phyloP scores from a whole-genome alignment of 768 basidiomycete genomes.

The Phaeolepiota aurea region DNA sequence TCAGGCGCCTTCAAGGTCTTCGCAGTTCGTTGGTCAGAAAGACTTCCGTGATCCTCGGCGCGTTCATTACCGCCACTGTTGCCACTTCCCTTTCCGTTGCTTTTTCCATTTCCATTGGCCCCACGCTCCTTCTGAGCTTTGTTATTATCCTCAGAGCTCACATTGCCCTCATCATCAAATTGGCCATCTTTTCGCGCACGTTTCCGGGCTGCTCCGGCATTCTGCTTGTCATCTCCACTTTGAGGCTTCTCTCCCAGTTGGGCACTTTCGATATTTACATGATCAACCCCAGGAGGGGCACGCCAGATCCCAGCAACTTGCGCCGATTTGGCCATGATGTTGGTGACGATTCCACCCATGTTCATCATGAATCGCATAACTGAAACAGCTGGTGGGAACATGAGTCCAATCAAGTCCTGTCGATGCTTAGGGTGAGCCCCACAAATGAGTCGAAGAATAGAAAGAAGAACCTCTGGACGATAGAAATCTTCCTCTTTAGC shows the following conservation, averaged over 20 bases:
- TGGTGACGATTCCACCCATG: slow-evolving; percentile 9
- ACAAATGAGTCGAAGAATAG: too few species aligned
- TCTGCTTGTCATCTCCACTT: background rate
- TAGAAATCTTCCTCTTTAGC: slow-evolving; percentile 36
- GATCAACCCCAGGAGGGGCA: slow-evolving; percentile 3
- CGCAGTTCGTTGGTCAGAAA: too few species aligned
- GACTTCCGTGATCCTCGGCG: too few species aligned
- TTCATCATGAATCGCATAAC: slow-evolving; percentile 10
- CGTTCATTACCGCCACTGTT: too few species aligned
- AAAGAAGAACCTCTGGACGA: slow-evolving; percentile 20
- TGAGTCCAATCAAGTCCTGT: slow-evolving; percentile 15
- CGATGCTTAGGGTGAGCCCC: too few species aligned
- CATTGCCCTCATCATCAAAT: too few species aligned
- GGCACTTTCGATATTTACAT: slow-evolving; percentile 1
- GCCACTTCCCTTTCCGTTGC: too few species aligned
- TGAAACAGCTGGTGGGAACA: slow-evolving; percentile 14
- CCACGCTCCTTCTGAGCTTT: background rate
- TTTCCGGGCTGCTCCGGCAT: background rate
- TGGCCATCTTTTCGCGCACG: background rate
- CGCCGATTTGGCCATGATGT: slow-evolving; percentile 15
- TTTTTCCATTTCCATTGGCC: too few species aligned
- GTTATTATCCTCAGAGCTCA: too few species aligned
- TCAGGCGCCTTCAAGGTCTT: too few species aligned
- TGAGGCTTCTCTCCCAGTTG: background rate
- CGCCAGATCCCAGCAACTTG: slow-evolving; percentile 22